A percentile compares a stretch with the other conserved stretches of the same genome.
Conservation (phyloP, 176 grass and related monocot genomes). For the Lolium perenne region DNA sequence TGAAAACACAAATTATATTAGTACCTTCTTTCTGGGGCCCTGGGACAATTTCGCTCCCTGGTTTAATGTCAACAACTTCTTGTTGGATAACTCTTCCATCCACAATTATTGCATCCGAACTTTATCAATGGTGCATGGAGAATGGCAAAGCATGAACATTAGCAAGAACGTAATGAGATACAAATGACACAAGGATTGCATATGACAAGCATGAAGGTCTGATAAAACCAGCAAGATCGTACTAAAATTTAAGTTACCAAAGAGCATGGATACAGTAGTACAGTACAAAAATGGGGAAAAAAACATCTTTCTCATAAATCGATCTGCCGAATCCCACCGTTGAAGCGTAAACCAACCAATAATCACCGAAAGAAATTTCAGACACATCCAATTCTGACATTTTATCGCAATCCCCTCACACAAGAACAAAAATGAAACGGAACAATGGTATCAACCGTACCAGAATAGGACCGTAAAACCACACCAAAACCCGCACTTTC, state of each 20-base stretch:
- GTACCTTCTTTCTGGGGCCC: slow-evolving; percentile 85
- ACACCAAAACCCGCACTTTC: slow-evolving; percentile 21
- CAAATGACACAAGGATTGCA: not conserved
- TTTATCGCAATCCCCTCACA: not conserved
- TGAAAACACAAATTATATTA: slow-evolving; percentile 23
- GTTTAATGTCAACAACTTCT: slow-evolving; percentile 71
- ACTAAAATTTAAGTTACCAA: not conserved
- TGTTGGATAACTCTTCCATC: slow-evolving; percentile 71
- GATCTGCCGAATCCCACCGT: not conserved
- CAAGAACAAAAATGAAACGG: not conserved
- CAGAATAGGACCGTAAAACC: slow-evolving; percentile 14
- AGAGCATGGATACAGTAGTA: not conserved
- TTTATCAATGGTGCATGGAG: slow-evolving; percentile 47
- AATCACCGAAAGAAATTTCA: not conserved
- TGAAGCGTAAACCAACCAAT: not conserved
- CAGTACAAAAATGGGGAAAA: not conserved
- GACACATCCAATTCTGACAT: not conserved
- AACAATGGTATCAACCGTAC: not conserved
- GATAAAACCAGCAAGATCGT: not conserved
- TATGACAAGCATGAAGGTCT: slow-evolving; percentile 21
- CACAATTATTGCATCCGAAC: slow-evolving; percentile 85
- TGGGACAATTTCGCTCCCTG: slow-evolving; percentile 74
- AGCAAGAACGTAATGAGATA: slow-evolving; percentile 4
- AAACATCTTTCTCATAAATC: not conserved
- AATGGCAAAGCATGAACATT: slow-evolving; percentile 19